These are phyloP conservation scores for Tricholoma matsutake DNA, from an alignment of 768 basidiomycete genomes.

Conservation along the genomic window DNA sequence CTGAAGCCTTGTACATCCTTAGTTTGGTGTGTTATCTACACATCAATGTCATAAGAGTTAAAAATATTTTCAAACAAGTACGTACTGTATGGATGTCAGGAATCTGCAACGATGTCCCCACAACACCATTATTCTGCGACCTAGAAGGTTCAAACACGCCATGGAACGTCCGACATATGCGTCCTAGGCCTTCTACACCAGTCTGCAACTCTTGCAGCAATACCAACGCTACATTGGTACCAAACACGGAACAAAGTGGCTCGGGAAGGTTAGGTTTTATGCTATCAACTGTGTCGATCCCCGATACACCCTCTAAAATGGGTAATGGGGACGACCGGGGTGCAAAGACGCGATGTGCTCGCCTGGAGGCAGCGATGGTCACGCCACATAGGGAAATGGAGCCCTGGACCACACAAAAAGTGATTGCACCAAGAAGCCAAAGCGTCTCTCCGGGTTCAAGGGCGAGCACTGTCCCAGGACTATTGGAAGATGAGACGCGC, in stretches of 20 bases:
- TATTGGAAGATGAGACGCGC: conserved; percentile 18
- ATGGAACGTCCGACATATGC: conserved; percentile 59
- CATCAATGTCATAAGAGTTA: neutral
- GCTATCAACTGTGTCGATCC: conserved; percentile 10
- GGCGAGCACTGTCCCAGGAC: conserved; percentile 34
- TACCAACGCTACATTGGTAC: conserved; percentile 38
- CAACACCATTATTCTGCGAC: conserved; percentile 33
- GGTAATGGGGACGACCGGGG: conserved; percentile 81
- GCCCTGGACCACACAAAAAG: conserved; percentile 60
- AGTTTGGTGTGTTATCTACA: conserved; percentile 33
- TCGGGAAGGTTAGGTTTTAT: conserved; percentile 14
- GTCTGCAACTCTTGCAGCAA: conserved; percentile 56
- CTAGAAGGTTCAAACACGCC: conserved; percentile 57
- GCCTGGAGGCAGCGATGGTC: conserved; percentile 38
- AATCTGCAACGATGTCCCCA: conserved; percentile 40
- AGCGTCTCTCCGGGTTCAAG: conserved; percentile 50
- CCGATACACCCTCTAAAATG: conserved; percentile 27
- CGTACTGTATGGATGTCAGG: conserved; percentile 48
- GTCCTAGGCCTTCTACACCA: conserved; percentile 64
- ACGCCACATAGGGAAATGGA: conserved; percentile 57
- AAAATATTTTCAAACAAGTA: conserved; percentile 2
- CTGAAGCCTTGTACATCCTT: conserved; percentile 38
- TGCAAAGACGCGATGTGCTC: conserved; percentile 59
- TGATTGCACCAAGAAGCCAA: conserved; percentile 67
- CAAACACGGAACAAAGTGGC: conserved; percentile 15